Evolutionary conservation across 2,329 filamentous ascomycete species (phyloP).

Genomic region (Alternaria dauci): DNA sequence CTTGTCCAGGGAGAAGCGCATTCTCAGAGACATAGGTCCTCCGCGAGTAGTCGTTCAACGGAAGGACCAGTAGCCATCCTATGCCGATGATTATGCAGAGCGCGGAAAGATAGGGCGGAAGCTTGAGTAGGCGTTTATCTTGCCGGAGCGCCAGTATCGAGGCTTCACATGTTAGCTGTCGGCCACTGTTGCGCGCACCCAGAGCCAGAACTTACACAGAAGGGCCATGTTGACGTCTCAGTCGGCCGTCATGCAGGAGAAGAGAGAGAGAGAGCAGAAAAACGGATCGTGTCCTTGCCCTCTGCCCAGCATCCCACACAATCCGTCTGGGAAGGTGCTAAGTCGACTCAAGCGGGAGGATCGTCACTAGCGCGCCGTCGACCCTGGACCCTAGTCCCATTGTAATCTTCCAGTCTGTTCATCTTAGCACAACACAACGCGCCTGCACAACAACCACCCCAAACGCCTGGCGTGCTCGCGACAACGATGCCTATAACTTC

Average conservation of each 20-base stretch:
- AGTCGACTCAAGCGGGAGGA: slow-evolving; percentile 23
- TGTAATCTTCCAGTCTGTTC: slow-evolving; percentile 16
- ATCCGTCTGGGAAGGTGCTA: slow-evolving; percentile 21
- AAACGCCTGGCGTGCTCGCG: slow-evolving; percentile 21
- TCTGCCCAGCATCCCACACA: slow-evolving; percentile 23
- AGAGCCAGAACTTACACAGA: slow-evolving; percentile 38
- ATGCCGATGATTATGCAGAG: slow-evolving; percentile 86
- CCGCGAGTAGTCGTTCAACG: slow-evolving; percentile 88
- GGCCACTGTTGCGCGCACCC: not conserved
- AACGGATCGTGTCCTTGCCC: slow-evolving; percentile 21
- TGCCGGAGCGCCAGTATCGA: slow-evolving; percentile 75
- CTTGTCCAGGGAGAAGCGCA: slow-evolving; percentile 91
- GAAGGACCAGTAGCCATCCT: slow-evolving; percentile 87
- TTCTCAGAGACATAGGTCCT: slow-evolving; percentile 98
- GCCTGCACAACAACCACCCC: slow-evolving; percentile 19
- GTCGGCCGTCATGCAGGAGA: slow-evolving; percentile 11
- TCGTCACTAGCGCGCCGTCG: slow-evolving; percentile 23
- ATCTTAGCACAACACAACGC: slow-evolving; percentile 18
- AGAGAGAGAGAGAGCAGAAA: slow-evolving; percentile 5
- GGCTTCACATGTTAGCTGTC: slow-evolving; percentile 47
- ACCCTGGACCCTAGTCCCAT: slow-evolving; percentile 23
- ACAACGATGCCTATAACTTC: slow-evolving; percentile 49
- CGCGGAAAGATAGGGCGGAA: slow-evolving; percentile 87
- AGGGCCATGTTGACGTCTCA: slow-evolving; percentile 43
- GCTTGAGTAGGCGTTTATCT: slow-evolving; percentile 80